These are phyloP conservation scores for Opeltia flavorubescens DNA, from an alignment of 495 filamentous ascomycete species.

Conservation along the genomic window DNA sequence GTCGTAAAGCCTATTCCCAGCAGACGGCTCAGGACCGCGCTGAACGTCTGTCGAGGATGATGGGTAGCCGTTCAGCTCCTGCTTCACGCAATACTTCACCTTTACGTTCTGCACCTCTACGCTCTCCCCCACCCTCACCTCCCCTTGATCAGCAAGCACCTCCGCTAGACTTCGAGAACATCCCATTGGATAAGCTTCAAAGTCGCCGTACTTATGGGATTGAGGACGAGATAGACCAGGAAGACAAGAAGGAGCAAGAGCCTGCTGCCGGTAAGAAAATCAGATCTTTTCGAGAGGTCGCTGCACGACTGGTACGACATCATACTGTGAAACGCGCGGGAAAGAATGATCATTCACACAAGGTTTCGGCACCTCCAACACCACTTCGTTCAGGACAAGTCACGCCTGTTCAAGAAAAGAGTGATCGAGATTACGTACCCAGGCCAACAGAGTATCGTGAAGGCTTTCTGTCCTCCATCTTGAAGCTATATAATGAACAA, in stretches of 20 bases:
- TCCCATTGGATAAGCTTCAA: conserved; percentile 14
- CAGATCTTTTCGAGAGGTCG: conserved; percentile 1
- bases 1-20: conserved; percentile 11
- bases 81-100: conserved; percentile 11
- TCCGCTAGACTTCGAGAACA: conserved; percentile 12
- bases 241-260: conserved; percentile 2
- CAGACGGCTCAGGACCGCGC: conserved; percentile 14
- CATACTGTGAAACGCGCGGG: conserved; percentile 24
- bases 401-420: conserved; percentile 45
- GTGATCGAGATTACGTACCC: conserved; percentile 52
- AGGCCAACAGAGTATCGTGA: conserved; percentile 56
- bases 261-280: background rate
- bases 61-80: conserved; percentile 17
- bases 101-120: conserved; percentile 10
- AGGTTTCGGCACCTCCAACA: conserved; percentile 24
- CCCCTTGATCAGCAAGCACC: background rate
- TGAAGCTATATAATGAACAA: conserved; percentile 55
- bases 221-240: conserved; percentile 16
- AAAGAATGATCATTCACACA: conserved; percentile 20
- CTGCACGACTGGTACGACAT: conserved; percentile 9
- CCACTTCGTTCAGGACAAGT: conserved; percentile 40
- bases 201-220: conserved; percentile 13
- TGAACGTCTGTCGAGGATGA: conserved; percentile 12
- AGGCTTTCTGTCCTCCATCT: conserved; percentile 61
- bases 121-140: conserved; percentile 4